A percentile compares a stretch with the other conserved stretches of the same genome.
These are phyloP conservation scores for Macrolepiota albuminosa DNA, from an alignment of 768 basidiomycete species.

Conservation along the genomic window DNA sequence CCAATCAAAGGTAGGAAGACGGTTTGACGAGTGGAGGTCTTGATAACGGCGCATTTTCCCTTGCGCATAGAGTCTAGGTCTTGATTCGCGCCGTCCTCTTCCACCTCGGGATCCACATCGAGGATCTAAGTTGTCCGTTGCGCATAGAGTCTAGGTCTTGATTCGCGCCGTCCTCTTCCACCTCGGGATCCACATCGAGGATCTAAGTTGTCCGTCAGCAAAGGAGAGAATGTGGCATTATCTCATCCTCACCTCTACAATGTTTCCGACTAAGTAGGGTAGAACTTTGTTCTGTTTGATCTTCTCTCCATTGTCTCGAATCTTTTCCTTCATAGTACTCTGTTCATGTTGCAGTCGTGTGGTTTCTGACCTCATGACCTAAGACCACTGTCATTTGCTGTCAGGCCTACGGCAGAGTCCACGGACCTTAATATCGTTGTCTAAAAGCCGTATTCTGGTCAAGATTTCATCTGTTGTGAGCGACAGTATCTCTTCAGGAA, in stretches of 20 bases:
- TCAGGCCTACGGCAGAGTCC: not conserved
- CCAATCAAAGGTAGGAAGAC: slow-evolving; percentile 98
- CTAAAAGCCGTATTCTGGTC: slow-evolving; percentile 87
- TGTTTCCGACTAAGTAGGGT: slow-evolving; percentile 96
- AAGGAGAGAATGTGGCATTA: slow-evolving; percentile 5
- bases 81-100: slow-evolving; percentile 94
- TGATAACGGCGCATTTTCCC: slow-evolving; percentile 98
- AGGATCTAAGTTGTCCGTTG: slow-evolving; percentile 65
- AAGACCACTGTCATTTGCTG: slow-evolving; percentile 6
- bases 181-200: slow-evolving; percentile 89
- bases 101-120: slow-evolving; percentile 88
- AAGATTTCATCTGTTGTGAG: slow-evolving; percentile 82
- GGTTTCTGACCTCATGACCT: slow-evolving; percentile 98
- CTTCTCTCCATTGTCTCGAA: slow-evolving; percentile 96
- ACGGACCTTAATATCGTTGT: slow-evolving; percentile 91
- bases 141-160: slow-evolving; percentile 94
- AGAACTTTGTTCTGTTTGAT: slow-evolving; percentile 99
- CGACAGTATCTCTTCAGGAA: slow-evolving; percentile 81
- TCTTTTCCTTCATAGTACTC: slow-evolving; percentile 96
- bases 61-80: slow-evolving; percentile 95
- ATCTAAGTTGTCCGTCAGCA: slow-evolving; percentile 50
- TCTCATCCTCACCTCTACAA: slow-evolving; percentile 77
- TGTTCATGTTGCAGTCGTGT: slow-evolving; percentile 91
- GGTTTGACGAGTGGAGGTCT: slow-evolving; percentile 97
- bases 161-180: slow-evolving; percentile 92